These are phyloP conservation scores for Vanrija sp. DNA, from an alignment of 1,284 basidiomycete genomes.

Conservation along the genomic window DNA sequence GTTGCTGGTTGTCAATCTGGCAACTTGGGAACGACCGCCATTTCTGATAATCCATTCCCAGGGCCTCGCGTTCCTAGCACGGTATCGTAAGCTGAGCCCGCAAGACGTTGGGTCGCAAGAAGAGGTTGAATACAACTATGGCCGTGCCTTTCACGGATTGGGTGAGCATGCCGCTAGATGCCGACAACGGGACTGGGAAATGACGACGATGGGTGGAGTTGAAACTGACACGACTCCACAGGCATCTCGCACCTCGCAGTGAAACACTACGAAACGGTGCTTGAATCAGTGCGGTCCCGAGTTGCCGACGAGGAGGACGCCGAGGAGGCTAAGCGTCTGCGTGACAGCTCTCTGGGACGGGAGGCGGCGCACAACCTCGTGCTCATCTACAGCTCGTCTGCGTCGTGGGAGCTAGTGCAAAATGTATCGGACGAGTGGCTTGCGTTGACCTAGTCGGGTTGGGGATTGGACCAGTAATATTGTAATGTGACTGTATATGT, in stretches of 20 bases:
- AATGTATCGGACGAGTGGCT: slow-evolving; percentile 37
- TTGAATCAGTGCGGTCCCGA: slow-evolving; percentile 58
- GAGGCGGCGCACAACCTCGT: slow-evolving; percentile 87
- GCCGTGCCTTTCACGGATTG: slow-evolving; percentile 82
- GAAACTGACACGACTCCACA: slow-evolving; percentile 41
- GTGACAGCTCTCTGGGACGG: slow-evolving; percentile 50
- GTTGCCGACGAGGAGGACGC: slow-evolving; percentile 25
- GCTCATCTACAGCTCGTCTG: slow-evolving; percentile 71
- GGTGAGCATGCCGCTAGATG: slow-evolving; percentile 53
- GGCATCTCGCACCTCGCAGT: slow-evolving; percentile 75
- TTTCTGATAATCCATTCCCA: slow-evolving; percentile 36
- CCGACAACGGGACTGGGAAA: not conserved
- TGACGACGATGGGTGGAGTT: not conserved
- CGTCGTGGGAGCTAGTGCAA: slow-evolving; percentile 60
- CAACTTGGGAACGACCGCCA: not conserved
- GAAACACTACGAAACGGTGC: slow-evolving; percentile 72
- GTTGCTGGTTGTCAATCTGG: slow-evolving; percentile 30
- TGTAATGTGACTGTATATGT: not conserved
- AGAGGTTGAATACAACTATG: slow-evolving; percentile 90
- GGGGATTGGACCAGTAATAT: not conserved
- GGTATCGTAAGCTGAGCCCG: slow-evolving; percentile 62
- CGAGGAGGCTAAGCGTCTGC: slow-evolving; percentile 39
- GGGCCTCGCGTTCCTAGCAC: slow-evolving; percentile 75
- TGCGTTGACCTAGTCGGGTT: slow-evolving; percentile 18
- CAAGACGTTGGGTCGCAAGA: slow-evolving; percentile 51